Evolutionary conservation across 257 asterid genomes (phyloP).

Genomic region (Plectranthus barbatus): DNA sequence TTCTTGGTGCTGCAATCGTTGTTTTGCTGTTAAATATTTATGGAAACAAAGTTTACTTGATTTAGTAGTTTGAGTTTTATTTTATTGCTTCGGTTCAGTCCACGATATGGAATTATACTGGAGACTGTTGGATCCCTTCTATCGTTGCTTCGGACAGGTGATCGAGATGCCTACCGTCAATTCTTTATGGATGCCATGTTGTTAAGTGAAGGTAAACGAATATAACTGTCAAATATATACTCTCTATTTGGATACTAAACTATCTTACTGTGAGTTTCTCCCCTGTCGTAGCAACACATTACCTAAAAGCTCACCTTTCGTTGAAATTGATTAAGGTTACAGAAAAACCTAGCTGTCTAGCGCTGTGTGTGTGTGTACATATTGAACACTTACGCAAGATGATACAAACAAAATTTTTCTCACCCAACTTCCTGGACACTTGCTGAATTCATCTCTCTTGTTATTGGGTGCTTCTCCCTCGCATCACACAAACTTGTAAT

Average conservation of each 20-base stretch:
- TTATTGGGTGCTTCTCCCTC: too few relatives aligned
- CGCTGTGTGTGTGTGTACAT: too few relatives aligned
- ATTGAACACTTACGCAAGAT: too few relatives aligned
- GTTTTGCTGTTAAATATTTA: not conserved
- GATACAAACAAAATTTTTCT: too few relatives aligned
- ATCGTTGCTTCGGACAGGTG: constrained; percentile 74
- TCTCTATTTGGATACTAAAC: not conserved
- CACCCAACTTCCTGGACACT: too few relatives aligned
- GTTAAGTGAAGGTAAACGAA: constrained; percentile 54
- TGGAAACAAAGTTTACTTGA: not conserved
- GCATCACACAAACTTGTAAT: too few relatives aligned
- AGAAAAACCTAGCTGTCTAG: too few relatives aligned
- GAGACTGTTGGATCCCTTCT: constrained; percentile 71
- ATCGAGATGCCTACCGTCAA: constrained; percentile 72
- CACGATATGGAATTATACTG: constrained; percentile 52
- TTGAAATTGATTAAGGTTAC: too few relatives aligned
- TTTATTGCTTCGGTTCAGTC: constrained; percentile 30
- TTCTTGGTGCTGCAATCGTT: not conserved
- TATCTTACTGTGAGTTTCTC: not conserved
- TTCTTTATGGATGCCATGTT: constrained; percentile 68
- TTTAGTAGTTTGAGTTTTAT: not conserved
- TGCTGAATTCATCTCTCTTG: too few relatives aligned
- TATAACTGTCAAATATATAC: not conserved
- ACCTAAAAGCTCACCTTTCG: too few relatives aligned
- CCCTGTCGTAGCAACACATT: too few relatives aligned